phyloP scores from a whole-genome alignment of 208 protist species.

The Trypanosoma melophagium region DNA sequence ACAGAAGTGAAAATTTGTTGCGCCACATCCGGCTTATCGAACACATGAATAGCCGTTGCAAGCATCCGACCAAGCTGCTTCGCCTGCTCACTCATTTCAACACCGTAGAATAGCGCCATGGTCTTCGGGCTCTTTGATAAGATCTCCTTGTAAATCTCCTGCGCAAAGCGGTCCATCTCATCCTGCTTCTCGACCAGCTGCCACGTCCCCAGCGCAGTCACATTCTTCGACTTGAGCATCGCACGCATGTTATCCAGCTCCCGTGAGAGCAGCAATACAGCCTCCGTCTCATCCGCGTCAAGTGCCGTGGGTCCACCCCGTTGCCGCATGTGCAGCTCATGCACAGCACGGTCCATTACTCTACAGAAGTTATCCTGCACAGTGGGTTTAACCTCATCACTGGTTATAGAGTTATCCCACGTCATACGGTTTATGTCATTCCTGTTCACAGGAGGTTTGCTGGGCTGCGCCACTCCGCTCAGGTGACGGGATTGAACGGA shows the following conservation, averaged over 20 bases:
- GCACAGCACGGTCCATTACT: conserved; percentile 31
- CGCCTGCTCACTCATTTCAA: conserved; percentile 64
- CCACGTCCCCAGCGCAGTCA: conserved; percentile 69
- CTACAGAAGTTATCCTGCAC: neutral
- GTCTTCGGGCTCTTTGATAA: conserved; percentile 46
- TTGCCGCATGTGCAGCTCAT: conserved; percentile 42
- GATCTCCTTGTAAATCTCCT: conserved; percentile 64
- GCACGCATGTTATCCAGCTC: conserved; percentile 63
- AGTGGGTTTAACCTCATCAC: no score
- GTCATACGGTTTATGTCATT: no score
- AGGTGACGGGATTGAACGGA: no score
- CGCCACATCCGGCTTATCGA: conserved; percentile 55
- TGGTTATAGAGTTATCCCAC: no score
- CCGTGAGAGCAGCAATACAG: conserved; percentile 51
- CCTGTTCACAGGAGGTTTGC: no score
- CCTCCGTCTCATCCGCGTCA: conserved; percentile 56
- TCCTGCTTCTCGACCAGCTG: conserved; percentile 53
- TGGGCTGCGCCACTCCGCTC: no score
- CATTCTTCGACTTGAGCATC: conserved; percentile 50
- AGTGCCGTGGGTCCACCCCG: conserved; percentile 35
- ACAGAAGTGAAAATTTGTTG: conserved; percentile 62
- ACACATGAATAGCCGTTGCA: conserved; percentile 66
- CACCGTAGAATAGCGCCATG: conserved; percentile 61
- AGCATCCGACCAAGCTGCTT: conserved; percentile 61
- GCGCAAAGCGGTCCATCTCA: conserved; percentile 52